Evolutionary conservation across 2,329 filamentous ascomycete genomes (phyloP).

Genomic region (Sporothrix phasma): DNA sequence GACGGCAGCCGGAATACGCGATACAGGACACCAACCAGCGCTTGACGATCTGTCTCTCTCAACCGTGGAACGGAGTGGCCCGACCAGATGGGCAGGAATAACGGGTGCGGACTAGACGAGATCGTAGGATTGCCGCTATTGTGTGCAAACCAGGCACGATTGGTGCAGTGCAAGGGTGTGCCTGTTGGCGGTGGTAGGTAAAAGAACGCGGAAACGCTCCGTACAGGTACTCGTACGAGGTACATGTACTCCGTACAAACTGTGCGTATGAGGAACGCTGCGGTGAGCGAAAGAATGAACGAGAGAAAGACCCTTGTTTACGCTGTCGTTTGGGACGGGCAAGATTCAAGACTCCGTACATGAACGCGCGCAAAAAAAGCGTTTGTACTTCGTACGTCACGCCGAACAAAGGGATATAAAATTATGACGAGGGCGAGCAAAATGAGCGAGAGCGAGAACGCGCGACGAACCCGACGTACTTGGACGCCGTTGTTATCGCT

Average conservation of each 20-base stretch:
- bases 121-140: too few species aligned
- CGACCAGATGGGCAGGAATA: conserved; percentile 1
- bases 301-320: too few species aligned
- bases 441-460: background rate
- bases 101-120: background rate
- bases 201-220: too few species aligned
- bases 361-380: background rate
- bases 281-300: too few species aligned
- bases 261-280: too few species aligned
- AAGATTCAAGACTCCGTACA: too few species aligned
- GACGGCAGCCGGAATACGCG: too few species aligned
- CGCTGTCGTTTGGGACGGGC: too few species aligned
- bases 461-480: background rate
- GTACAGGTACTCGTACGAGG: too few species aligned
- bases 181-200: background rate
- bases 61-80: background rate
- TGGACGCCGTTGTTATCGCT: too few species aligned
- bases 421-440: background rate
- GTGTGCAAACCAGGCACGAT: too few species aligned
- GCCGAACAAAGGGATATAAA: background rate
- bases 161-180: background rate
- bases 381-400: background rate
- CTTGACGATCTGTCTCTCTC: background rate
- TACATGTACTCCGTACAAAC: background rate
- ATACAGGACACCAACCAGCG: background rate